A percentile compares a stretch with the other conserved stretches of the same genome.
Conservation (phyloP, 106 monocot species). For the Posidonia australis region DNA sequence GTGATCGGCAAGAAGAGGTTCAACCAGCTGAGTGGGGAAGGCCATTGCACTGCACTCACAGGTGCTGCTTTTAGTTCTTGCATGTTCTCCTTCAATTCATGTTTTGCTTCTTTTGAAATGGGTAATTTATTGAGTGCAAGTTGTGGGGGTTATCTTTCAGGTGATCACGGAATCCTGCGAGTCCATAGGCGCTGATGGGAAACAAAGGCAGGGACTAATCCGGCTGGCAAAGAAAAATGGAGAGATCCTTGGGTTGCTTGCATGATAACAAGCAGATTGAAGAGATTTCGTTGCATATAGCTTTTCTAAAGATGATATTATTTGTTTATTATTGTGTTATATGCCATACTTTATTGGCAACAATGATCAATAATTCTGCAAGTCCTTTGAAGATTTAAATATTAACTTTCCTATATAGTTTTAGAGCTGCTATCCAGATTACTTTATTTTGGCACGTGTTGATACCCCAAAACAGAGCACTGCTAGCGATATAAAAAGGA, state of each 20-base stretch:
- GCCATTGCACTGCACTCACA: constrained; percentile 93
- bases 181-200: constrained; percentile 72
- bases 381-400: too few relatives aligned
- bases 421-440: too few relatives aligned
- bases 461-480: too few relatives aligned
- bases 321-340: too few relatives aligned
- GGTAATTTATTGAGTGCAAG: background rate
- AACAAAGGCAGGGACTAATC: constrained; percentile 81
- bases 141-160: constrained; percentile 12
- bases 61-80: constrained; percentile 17
- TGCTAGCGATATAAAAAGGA: too few relatives aligned
- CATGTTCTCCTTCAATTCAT: background rate
- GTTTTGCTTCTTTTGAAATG: background rate
- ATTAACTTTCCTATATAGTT: too few relatives aligned
- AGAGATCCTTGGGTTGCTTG: constrained; percentile 84
- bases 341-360: too few relatives aligned
- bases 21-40: constrained; percentile 87
- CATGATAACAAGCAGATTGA: too few relatives aligned
- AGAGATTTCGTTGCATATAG: too few relatives aligned
- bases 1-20: constrained; percentile 68
- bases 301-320: too few relatives aligned
- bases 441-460: too few relatives aligned
- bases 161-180: constrained; percentile 94
- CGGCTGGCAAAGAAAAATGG: constrained; percentile 92
- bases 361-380: too few relatives aligned